A percentile compares a stretch with the other conserved stretches of the same genome.
Conservation (phyloP, 2,329 filamentous ascomycete genomes). For the Verticillium longisporum region DNA sequence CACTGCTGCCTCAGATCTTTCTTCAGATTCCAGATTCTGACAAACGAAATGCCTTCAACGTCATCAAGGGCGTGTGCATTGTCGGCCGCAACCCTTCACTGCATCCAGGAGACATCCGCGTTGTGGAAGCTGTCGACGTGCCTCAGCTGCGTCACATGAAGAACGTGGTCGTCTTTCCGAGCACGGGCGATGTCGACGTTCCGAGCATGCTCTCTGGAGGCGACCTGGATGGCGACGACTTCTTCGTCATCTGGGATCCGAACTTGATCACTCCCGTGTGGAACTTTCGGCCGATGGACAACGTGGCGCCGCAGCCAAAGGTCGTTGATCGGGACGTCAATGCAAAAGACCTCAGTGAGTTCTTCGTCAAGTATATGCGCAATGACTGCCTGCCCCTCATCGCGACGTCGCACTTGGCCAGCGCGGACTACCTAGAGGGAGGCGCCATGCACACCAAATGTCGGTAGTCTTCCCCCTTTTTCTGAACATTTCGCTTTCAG, state of each 20-base stretch:
- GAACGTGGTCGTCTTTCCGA: conserved; percentile 83
- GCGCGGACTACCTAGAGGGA: conserved; percentile 54
- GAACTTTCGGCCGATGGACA: conserved; percentile 75
- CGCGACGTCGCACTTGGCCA: conserved; percentile 73
- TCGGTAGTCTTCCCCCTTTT: conserved; percentile 27
- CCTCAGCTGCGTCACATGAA: conserved; percentile 67
- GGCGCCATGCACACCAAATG: conserved; percentile 67
- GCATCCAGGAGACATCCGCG: conserved; percentile 84
- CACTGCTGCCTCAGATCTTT: conserved; percentile 76
- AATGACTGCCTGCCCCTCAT: conserved; percentile 77
- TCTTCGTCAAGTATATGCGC: conserved; percentile 91
- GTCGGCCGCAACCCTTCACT: conserved; percentile 90
- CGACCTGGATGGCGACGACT: conserved; percentile 94
- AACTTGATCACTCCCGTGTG: conserved; percentile 63
- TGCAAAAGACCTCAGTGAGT: conserved; percentile 67
- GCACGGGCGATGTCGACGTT: conserved; percentile 74
- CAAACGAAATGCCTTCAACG: conserved; percentile 45
- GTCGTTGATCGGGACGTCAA: conserved; percentile 57
- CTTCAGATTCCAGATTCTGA: conserved; percentile 64
- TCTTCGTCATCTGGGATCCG: conserved; percentile 85
- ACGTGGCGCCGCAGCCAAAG: conserved; percentile 50
- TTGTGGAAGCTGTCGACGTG: conserved; percentile 77
- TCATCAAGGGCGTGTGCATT: conserved; percentile 72
- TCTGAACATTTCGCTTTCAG: not conserved
- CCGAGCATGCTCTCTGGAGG: conserved; percentile 95